Evolutionary conservation across 1,284 basidiomycete species (phyloP).

Genomic region (Rhodotorula sp.): DNA sequence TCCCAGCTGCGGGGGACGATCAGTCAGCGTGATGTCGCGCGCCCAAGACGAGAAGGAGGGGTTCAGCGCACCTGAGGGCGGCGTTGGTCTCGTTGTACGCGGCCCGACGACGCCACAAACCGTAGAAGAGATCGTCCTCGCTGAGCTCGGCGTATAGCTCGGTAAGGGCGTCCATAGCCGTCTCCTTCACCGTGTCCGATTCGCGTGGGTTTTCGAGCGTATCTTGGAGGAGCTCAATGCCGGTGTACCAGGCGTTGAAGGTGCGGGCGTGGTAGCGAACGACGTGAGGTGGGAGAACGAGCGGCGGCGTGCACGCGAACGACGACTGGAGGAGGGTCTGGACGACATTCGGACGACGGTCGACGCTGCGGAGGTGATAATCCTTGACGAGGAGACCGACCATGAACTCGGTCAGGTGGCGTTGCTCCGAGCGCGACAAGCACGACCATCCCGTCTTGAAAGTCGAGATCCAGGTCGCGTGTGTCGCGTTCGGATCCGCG

Average conservation of each 20-base stretch:
- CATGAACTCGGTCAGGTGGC: conserved; percentile 83
- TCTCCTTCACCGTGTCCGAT: conserved; percentile 76
- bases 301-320: conserved; percentile 77
- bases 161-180: conserved; percentile 83
- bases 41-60: neutral
- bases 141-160: conserved; percentile 94
- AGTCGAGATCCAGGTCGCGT: conserved; percentile 83
- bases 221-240: conserved; percentile 81
- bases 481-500: conserved; percentile 72
- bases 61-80: conserved; percentile 57
- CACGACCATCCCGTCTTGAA: conserved; percentile 89
- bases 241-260: conserved; percentile 91
- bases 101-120: conserved; percentile 86
- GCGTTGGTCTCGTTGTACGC: conserved; percentile 88
- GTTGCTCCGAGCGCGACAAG: conserved; percentile 81
- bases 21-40: neutral
- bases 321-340: conserved; percentile 86
- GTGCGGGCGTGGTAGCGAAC: conserved; percentile 96
- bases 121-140: conserved; percentile 98
- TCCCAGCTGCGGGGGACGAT: conserved; percentile 56
- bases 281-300: conserved; percentile 88
- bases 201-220: conserved; percentile 67
- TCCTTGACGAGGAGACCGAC: conserved; percentile 89
- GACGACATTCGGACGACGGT: conserved; percentile 90
- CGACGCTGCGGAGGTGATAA: conserved; percentile 84